Conservation (phyloP, 805 yeast species). For the Kodamaea jinghongensis region DNA sequence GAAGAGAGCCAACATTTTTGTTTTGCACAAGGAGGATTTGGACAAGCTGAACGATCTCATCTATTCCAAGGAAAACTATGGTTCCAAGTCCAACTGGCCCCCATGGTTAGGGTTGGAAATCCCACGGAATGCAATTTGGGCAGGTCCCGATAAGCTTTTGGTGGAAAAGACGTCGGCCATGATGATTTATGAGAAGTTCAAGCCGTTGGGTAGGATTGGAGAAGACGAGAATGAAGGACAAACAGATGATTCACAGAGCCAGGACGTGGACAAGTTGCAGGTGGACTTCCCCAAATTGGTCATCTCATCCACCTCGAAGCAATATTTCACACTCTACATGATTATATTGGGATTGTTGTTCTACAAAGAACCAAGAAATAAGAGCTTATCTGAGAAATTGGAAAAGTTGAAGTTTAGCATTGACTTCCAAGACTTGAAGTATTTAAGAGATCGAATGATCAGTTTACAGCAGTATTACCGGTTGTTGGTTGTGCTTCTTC, state of each 20-base stretch:
- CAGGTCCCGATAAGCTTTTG: constrained; percentile 47
- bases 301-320: constrained; percentile 68
- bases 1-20: constrained; percentile 68
- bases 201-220: constrained; percentile 25
- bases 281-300: constrained; percentile 70
- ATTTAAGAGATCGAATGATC: constrained; percentile 47
- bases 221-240: constrained; percentile 10
- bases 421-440: constrained; percentile 60
- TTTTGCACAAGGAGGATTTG: constrained; percentile 51
- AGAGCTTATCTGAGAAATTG: constrained; percentile 53
- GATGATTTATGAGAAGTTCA: constrained; percentile 50
- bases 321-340: constrained; percentile 64
- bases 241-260: constrained; percentile 1
- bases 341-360: constrained; percentile 63
- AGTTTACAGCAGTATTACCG: constrained; percentile 48
- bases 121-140: constrained; percentile 44
- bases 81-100: constrained; percentile 72
- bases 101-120: constrained; percentile 83
- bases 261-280: constrained; percentile 34
- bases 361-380: constrained; percentile 70
- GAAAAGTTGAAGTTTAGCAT: constrained; percentile 67
- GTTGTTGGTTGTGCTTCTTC: constrained; percentile 39
- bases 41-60: constrained; percentile 36
- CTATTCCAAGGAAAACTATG: constrained; percentile 54
- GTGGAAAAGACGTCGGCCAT: constrained; percentile 63